Conservation (phyloP, 2,329 filamentous ascomycete species). For the Karstenula rhodostoma region DNA sequence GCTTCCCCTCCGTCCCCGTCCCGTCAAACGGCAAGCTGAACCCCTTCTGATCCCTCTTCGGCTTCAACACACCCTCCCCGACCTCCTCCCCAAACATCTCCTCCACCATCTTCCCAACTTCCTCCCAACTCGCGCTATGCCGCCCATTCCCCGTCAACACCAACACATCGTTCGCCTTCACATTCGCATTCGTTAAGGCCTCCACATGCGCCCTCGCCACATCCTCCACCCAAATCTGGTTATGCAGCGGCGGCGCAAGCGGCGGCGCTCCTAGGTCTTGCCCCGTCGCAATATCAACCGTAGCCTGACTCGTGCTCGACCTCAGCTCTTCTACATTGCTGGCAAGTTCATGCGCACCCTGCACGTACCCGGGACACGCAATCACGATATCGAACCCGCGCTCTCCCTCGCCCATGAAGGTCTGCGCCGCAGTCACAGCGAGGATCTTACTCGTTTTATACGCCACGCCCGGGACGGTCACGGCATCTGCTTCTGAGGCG, state of each 20-base stretch:
- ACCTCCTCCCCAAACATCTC: neutral
- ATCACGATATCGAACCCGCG: slow-evolving; percentile 1
- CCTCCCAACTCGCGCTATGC: slow-evolving; percentile 7
- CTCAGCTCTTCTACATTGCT: neutral
- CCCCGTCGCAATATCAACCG: slow-evolving; percentile 1
- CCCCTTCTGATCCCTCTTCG: slow-evolving; percentile 6
- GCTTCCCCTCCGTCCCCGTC: neutral
- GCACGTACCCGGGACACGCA: slow-evolving; percentile 5
- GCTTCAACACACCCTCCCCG: neutral
- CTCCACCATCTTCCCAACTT: neutral
- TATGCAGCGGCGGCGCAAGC: neutral
- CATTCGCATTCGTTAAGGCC: neutral
- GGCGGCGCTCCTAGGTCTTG: neutral
- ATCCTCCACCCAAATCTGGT: slow-evolving; percentile 9
- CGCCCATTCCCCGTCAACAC: neutral
- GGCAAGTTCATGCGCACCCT: slow-evolving; percentile 3
- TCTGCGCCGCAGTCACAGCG: slow-evolving; percentile 1
- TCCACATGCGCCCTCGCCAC: slow-evolving; percentile 3
- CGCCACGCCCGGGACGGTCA: neutral
- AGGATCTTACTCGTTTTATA: slow-evolving; percentile 3
- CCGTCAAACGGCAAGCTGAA: slow-evolving; percentile 2
- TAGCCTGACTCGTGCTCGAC: slow-evolving; percentile 3
- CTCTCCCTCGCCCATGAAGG: neutral
- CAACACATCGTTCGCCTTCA: neutral
- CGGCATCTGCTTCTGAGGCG: neutral